phyloP scores from a whole-genome alignment of 108 stramenopile species.

The Fistulifera pelliculosa region DNA sequence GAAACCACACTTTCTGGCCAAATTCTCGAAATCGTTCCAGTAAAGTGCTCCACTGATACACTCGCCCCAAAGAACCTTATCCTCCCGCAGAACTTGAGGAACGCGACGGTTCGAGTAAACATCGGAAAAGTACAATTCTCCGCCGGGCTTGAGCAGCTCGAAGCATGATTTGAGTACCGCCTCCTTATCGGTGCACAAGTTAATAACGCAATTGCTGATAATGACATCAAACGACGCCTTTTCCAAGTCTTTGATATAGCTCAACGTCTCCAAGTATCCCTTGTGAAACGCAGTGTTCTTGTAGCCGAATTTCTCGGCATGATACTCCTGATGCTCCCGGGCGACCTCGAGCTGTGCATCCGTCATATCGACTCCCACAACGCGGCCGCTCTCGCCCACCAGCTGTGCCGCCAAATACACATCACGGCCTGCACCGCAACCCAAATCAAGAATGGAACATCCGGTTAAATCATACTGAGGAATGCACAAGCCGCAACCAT shows the following conservation, averaged over 20 bases:
- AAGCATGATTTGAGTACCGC: constrained; percentile 84
- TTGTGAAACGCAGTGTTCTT: constrained; percentile 85
- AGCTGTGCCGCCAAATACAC: constrained; percentile 89
- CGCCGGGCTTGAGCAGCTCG: constrained; percentile 84
- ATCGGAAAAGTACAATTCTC: constrained; percentile 95
- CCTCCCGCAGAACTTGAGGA: constrained; percentile 57
- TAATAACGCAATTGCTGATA: constrained; percentile 97
- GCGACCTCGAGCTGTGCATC: constrained; percentile 90
- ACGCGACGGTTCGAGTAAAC: constrained; percentile 92
- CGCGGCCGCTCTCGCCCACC: constrained; percentile 77
- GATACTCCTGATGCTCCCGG: constrained; percentile 58
- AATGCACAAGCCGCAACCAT: constrained; percentile 92
- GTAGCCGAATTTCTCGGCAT: constrained; percentile 84
- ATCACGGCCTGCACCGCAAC: constrained; percentile 92
- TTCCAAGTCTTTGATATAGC: constrained; percentile 55
- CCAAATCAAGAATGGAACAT: constrained; percentile 81
- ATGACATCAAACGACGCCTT: constrained; percentile 87
- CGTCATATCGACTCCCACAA: constrained; percentile 98
- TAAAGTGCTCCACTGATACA: constrained; percentile 92
- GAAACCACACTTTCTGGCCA: constrained; percentile 83
- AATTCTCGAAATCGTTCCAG: constrained; percentile 92
- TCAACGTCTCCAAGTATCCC: constrained; percentile 84
- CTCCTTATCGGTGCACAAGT: constrained; percentile 92
- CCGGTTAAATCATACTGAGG: constrained; percentile 83
- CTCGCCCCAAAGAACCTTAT: constrained; percentile 91